Percentiles rank a stretch among this genome's conserved stretches.
These are phyloP conservation scores for Populus nigra DNA, from an alignment of 345 rosid species.

Conservation along the genomic window DNA sequence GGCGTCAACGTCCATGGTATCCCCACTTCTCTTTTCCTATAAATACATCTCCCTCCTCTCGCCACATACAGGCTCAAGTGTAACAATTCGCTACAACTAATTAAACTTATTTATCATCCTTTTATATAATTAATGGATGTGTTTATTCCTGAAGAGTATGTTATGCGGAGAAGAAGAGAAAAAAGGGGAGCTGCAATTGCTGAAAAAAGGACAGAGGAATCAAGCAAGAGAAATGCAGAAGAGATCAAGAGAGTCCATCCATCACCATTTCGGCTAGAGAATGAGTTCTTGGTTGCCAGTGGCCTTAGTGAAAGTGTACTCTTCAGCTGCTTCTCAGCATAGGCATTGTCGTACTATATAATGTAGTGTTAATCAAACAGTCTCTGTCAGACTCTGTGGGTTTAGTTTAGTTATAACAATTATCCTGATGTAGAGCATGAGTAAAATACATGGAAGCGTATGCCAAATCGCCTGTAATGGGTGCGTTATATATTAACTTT, in stretches of 20 bases:
- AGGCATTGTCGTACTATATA: neutral
- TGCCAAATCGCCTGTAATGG: neutral
- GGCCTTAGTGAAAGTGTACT: constrained; percentile 25
- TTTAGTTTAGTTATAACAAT: neutral
- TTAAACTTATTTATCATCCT: neutral
- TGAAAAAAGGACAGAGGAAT: constrained; percentile 18
- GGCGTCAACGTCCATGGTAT: constrained; percentile 15
- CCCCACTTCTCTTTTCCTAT: neutral
- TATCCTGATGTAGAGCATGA: neutral
- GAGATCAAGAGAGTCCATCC: constrained; percentile 13
- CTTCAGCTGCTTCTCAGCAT: constrained; percentile 38
- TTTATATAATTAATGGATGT: constrained; percentile 43
- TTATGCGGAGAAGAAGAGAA: constrained; percentile 49
- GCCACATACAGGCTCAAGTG: neutral
- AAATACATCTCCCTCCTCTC: neutral
- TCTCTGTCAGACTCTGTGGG: neutral
- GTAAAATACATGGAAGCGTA: neutral
- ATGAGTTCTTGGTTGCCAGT: constrained; percentile 12
- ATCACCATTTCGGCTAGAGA: constrained; percentile 10
- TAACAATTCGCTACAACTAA: neutral
- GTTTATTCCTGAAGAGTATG: constrained; percentile 69
- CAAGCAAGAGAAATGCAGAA: constrained; percentile 7
- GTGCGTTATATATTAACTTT: too few species aligned
- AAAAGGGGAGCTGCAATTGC: constrained; percentile 38
- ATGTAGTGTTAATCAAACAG: neutral